Evolutionary conservation across 805 yeast species (phyloP).

Genomic region (Saturnispora dispora): DNA sequence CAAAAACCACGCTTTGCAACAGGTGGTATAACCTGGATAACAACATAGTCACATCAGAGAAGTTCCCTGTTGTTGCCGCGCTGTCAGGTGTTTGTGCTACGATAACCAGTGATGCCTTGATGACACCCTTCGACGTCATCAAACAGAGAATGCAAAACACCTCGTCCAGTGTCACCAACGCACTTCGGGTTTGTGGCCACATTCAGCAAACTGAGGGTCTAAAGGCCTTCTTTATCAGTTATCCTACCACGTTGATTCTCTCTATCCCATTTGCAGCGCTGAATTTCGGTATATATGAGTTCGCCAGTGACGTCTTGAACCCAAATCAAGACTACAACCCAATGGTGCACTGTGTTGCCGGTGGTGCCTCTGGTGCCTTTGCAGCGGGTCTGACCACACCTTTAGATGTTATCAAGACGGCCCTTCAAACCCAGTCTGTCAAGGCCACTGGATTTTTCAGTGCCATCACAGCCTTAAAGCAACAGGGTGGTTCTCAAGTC

Average conservation of each 20-base stretch:
- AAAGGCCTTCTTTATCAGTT: slow-evolving; percentile 79
- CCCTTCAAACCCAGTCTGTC: slow-evolving; percentile 72
- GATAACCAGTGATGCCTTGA: slow-evolving; percentile 84
- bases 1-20: slow-evolving; percentile 49
- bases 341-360: slow-evolving; percentile 81
- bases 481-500: slow-evolving; percentile 51
- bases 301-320: slow-evolving; percentile 66
- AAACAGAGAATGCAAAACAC: slow-evolving; percentile 85
- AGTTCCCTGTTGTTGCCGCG: slow-evolving; percentile 78
- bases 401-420: slow-evolving; percentile 85
- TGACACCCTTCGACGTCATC: slow-evolving; percentile 95
- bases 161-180: slow-evolving; percentile 11
- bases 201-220: slow-evolving; percentile 59
- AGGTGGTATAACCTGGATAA: slow-evolving; percentile 26
- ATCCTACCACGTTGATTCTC: slow-evolving; percentile 88
- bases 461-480: slow-evolving; percentile 62
- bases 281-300: slow-evolving; percentile 88
- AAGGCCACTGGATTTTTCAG: slow-evolving; percentile 56
- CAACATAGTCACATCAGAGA: slow-evolving; percentile 44
- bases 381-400: slow-evolving; percentile 96
- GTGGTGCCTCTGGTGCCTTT: slow-evolving; percentile 88
- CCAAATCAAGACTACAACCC: slow-evolving; percentile 80
- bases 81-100: slow-evolving; percentile 89
- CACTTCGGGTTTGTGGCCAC: slow-evolving; percentile 26
- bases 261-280: slow-evolving; percentile 92